A percentile compares a stretch with the other conserved stretches of the same genome.
phyloP scores from a whole-genome alignment of 306 rosid species.

The Quillaja saponaria region DNA sequence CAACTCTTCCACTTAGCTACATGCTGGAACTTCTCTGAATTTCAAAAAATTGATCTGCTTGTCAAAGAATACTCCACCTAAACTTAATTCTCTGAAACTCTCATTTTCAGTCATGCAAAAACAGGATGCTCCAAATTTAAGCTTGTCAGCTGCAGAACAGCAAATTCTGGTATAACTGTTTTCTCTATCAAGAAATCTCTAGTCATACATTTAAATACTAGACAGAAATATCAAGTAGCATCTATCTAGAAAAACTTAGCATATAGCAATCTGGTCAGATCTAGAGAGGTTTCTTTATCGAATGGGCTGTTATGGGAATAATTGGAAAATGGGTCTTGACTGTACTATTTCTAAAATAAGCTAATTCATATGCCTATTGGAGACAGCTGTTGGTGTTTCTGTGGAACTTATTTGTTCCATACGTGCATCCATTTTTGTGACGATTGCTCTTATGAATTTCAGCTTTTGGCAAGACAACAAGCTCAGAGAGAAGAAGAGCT shows the following conservation, averaged over 20 bases:
- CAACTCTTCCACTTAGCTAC: conserved; percentile 1
- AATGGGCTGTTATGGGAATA: too few relatives aligned
- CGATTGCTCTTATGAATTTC: conserved; percentile 35
- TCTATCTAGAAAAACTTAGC: conserved; percentile 16
- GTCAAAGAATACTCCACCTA: conserved; percentile 1
- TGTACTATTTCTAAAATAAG: neutral
- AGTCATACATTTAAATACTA: conserved; percentile 19
- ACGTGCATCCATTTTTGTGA: conserved; percentile 11
- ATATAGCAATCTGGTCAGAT: neutral
- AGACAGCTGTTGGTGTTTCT: neutral
- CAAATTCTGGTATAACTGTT: conserved; percentile 77
- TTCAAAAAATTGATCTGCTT: conserved; percentile 23
- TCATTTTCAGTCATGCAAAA: conserved; percentile 60
- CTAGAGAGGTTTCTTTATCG: neutral
- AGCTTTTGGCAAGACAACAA: conserved; percentile 98
- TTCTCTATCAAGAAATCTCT: conserved; percentile 22
- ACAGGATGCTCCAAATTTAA: conserved; percentile 58
- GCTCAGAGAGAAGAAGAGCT: conserved; percentile 98
- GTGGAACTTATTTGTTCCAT: conserved; percentile 11
- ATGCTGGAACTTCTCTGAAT: conserved; percentile 15
- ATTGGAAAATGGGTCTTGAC: too few relatives aligned
- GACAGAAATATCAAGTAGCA: neutral
- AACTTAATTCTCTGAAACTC: conserved; percentile 36
- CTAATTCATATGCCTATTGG: too few relatives aligned
- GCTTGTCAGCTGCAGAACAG: conserved; percentile 76